Base-by-base conservation (phyloP, 345 rosid species). In the Psidium guajava region DNA sequence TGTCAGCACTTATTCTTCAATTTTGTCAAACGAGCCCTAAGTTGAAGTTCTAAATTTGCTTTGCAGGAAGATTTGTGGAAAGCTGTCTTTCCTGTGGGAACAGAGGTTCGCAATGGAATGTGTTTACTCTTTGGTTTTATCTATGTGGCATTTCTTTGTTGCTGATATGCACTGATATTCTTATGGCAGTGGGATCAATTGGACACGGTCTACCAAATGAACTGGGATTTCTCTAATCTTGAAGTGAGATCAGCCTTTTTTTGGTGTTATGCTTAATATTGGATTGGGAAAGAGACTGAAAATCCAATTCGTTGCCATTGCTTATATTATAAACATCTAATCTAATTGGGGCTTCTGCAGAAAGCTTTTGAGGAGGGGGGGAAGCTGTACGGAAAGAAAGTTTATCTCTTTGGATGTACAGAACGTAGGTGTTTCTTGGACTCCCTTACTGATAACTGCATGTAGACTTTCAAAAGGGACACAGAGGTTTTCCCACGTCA, bases 331-430 rank as follows among this genome's bases (percentile, higher is more conserved):
- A 18, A 69, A 69, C 44, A 69, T 69, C 47, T 69, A 69, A 32
- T 9, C 20, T 81, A 54, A 59, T 53, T 86, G 87, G 32, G 83
- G 21, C 88, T 53, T 91, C 83, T 44, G 80, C 92, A 96, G 98
- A 87, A 93, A 85, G 98, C 98, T 77, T 91, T 98, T 88, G 99
- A 98, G 87, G 98, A 96, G 89, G 98, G 94, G 27, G 98, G 99
- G 49, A 84, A 86, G 90, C 95, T 98, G 27, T 86, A 90, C 56
- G 96, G 96, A 81, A 87, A 92, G 91, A 95, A 90, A 88, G 99
- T 94, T 61, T 98, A 89, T 91, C 90, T 98, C 85, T 98, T 96
- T 75, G 98, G 96, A 82, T 93, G 93, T 89, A 91, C 99, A 27
- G 99, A 98, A 87, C 99, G 99, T 98, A 93, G 91, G 98, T 88